A percentile compares a stretch with the other conserved stretches of the same genome.
Conservation (phyloP, 2,329 filamentous ascomycete species). For the Metarhizium robertsii region DNA sequence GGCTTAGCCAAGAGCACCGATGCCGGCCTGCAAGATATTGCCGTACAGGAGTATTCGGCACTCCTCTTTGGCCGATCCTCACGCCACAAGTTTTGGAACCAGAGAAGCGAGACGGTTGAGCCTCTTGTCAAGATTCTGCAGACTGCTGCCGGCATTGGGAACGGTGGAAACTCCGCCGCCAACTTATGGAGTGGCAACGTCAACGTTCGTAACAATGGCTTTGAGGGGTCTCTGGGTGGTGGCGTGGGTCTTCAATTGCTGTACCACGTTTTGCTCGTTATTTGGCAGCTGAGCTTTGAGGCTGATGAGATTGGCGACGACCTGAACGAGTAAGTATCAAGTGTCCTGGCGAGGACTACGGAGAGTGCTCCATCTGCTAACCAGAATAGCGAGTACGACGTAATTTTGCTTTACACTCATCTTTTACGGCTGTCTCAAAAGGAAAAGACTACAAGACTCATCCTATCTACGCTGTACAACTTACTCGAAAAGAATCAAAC, state of each 20-base stretch:
- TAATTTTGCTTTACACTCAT: constrained; percentile 85
- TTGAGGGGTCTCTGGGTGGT: constrained; percentile 58
- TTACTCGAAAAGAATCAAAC: constrained; percentile 63
- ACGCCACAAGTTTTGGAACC: constrained; percentile 81
- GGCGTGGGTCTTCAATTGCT: constrained; percentile 87
- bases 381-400: constrained; percentile 69
- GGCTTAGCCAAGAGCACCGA: constrained; percentile 77
- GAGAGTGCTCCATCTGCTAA: not conserved
- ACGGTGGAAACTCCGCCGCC: constrained; percentile 53
- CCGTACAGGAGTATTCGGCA: constrained; percentile 82
- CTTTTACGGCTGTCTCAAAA: constrained; percentile 88
- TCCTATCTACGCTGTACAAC: constrained; percentile 83
- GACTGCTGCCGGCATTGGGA: constrained; percentile 63
- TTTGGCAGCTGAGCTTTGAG: constrained; percentile 97
- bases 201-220: constrained; percentile 47
- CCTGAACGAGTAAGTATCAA: constrained; percentile 65
- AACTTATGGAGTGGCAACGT: constrained; percentile 51
- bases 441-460: constrained; percentile 90
- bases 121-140: constrained; percentile 77
- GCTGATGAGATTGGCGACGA: constrained; percentile 63
- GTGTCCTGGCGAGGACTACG: not conserved
- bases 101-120: constrained; percentile 73
- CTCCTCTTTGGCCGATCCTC: constrained; percentile 68
- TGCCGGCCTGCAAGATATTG: constrained; percentile 88
- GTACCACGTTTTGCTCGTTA: constrained; percentile 84